phyloP scores from a whole-genome alignment of 2,329 filamentous ascomycete species.

The Aspergillus piperis region DNA sequence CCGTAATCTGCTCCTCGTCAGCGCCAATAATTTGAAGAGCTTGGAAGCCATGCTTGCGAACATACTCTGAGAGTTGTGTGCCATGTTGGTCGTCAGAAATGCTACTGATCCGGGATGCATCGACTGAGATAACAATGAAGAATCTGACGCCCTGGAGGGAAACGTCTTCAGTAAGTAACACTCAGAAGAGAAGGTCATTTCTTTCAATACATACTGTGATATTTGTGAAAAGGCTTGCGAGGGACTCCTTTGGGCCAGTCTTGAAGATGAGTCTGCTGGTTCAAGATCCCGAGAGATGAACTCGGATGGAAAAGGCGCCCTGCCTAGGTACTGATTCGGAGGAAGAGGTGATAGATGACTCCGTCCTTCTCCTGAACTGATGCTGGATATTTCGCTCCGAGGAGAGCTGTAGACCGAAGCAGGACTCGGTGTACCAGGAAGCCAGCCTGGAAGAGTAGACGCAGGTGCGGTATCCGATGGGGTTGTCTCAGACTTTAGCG shows the following conservation, averaged over 20 bases:
- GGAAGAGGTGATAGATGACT: neutral
- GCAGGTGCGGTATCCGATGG: neutral
- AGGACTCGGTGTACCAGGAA: neutral
- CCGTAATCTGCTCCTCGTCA: slow-evolving; percentile 31
- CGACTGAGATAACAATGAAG: slow-evolving; percentile 2
- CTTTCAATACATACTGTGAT: slow-evolving; percentile 2
- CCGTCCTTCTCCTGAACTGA: neutral
- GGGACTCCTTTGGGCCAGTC: neutral
- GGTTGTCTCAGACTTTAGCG: neutral
- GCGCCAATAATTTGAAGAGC: neutral
- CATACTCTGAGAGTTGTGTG: slow-evolving; percentile 35
- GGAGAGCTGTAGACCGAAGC: neutral
- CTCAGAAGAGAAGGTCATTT: neutral
- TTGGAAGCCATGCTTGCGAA: neutral
- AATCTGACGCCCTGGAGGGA: neutral
- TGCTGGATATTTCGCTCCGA: neutral
- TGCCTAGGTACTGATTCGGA: neutral
- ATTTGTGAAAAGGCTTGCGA: neutral
- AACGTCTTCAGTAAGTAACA: neutral
- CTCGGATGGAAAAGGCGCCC: slow-evolving; percentile 1
- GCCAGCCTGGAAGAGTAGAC: neutral
- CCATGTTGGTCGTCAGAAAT: slow-evolving; percentile 31
- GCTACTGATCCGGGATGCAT: slow-evolving; percentile 16
- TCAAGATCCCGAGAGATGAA: neutral
- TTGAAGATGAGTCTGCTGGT: neutral